A percentile compares a stretch with the other conserved stretches of the same genome.
Conservation (phyloP, 169 alveolate species). For the Theileria parva region DNA sequence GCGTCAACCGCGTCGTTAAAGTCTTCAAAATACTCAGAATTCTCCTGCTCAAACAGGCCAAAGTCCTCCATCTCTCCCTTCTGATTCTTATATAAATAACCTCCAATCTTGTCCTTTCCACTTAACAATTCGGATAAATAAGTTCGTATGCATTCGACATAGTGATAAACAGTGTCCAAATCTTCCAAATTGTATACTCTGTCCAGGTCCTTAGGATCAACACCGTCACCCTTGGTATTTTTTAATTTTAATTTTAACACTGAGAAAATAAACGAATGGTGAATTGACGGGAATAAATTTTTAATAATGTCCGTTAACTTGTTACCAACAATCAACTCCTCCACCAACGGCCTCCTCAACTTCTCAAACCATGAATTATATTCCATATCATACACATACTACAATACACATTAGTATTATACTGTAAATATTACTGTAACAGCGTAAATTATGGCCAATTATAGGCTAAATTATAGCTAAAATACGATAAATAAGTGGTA, state of each 20-base stretch:
- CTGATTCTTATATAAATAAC: conserved; percentile 39
- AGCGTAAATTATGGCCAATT: not conserved
- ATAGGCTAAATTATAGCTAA: not conserved
- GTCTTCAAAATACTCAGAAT: conserved; percentile 47
- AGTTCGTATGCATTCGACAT: conserved; percentile 32
- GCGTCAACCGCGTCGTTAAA: conserved; percentile 58
- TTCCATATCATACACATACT: conserved; percentile 22
- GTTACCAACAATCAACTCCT: not conserved
- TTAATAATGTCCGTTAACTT: conserved; percentile 17
- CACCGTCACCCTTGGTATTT: conserved; percentile 1
- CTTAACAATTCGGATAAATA: conserved; percentile 17
- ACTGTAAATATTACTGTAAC: too few species aligned
- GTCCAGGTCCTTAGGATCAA: not conserved
- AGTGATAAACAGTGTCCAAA: not conserved
- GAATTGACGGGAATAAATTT: conserved; percentile 45
- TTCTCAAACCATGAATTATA: conserved; percentile 22
- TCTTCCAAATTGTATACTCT: conserved; percentile 1
- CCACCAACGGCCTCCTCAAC: conserved; percentile 2
- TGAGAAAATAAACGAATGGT: conserved; percentile 2
- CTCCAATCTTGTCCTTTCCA: conserved; percentile 25
- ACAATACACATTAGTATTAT: too few species aligned
- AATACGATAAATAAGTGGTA: not conserved
- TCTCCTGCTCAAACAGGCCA: conserved; percentile 44
- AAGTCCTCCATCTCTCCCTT: conserved; percentile 52
- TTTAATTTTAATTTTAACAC: not conserved